Evolutionary conservation across 1,284 basidiomycete species (phyloP).

Genomic region (Marasmius fiardii): DNA sequence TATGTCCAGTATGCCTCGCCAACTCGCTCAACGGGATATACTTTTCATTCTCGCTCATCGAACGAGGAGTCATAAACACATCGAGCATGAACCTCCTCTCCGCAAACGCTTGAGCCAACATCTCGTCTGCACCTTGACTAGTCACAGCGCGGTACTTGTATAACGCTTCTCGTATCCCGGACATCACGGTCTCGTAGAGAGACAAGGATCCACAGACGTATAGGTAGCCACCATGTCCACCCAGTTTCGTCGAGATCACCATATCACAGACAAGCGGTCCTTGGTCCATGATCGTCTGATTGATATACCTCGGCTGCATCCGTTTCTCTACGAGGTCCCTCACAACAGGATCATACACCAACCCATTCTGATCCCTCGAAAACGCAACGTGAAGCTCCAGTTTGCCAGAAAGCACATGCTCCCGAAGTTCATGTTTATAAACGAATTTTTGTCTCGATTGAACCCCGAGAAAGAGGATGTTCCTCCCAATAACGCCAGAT

Average conservation of each 20-base stretch:
- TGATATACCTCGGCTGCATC: slow-evolving; percentile 12
- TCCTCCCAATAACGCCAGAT: slow-evolving; percentile 9
- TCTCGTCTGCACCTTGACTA: slow-evolving; percentile 9
- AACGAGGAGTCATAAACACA: slow-evolving; percentile 12
- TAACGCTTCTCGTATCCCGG: slow-evolving; percentile 8
- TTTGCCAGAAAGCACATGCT: slow-evolving; percentile 7
- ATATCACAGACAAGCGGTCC: slow-evolving; percentile 9
- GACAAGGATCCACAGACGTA: slow-evolving; percentile 10
- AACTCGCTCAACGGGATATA: slow-evolving; percentile 10
- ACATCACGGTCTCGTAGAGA: slow-evolving; percentile 13
- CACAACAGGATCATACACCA: slow-evolving; percentile 9
- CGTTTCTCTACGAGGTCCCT: slow-evolving; percentile 12
- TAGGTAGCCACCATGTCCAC: slow-evolving; percentile 9
- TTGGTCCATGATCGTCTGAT: slow-evolving; percentile 10
- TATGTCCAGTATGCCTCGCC: slow-evolving; percentile 9
- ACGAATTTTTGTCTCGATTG: slow-evolving; percentile 12
- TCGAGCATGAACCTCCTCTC: slow-evolving; percentile 13
- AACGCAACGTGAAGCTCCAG: slow-evolving; percentile 13
- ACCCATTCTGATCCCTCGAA: slow-evolving; percentile 6
- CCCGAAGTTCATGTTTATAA: slow-evolving; percentile 11
- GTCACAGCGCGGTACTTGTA: slow-evolving; percentile 12
- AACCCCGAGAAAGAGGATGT: slow-evolving; percentile 11
- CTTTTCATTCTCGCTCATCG: slow-evolving; percentile 11
- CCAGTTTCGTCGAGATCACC: slow-evolving; percentile 12
- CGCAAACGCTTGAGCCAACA: slow-evolving; percentile 12